Conservation (phyloP, 2,329 filamentous ascomycete genomes). For the Madurella mycetomatis region DNA sequence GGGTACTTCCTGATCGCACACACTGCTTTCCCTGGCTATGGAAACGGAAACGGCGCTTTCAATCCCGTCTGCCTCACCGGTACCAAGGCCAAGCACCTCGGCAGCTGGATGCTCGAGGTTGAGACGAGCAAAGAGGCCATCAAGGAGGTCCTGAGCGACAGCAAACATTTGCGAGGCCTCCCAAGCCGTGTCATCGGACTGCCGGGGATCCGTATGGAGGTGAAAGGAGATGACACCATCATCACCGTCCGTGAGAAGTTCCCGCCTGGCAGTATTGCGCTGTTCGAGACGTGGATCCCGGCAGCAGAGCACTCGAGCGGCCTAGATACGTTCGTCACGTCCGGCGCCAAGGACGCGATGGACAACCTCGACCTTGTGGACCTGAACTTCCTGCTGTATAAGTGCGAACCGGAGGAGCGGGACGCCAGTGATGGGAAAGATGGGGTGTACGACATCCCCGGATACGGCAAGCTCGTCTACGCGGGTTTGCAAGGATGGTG, state of each 20-base stretch:
- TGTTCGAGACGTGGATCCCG: constrained; percentile 96
- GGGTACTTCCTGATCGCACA: constrained; percentile 95
- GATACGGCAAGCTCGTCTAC: constrained; percentile 80
- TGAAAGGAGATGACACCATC: constrained; percentile 67
- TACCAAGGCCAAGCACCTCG: constrained; percentile 79
- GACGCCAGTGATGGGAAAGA: constrained; percentile 75
- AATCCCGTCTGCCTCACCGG: constrained; percentile 75
- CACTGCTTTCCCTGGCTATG: constrained; percentile 89
- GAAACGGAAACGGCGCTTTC: constrained; percentile 76
- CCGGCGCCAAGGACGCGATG: constrained; percentile 75
- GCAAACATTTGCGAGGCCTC: constrained; percentile 70
- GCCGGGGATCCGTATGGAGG: constrained; percentile 67
- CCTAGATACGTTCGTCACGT: constrained; percentile 80
- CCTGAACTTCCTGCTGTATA: constrained; percentile 87
- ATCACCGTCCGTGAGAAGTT: constrained; percentile 80
- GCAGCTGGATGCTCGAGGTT: constrained; percentile 89
- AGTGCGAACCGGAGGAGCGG: constrained; percentile 81
- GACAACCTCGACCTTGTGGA: constrained; percentile 69
- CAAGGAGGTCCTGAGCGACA: constrained; percentile 61
- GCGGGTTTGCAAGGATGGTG: constrained; percentile 98
- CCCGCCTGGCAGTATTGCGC: constrained; percentile 86
- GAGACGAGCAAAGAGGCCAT: constrained; percentile 70
- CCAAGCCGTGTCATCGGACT: constrained; percentile 75
- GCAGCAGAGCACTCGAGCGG: constrained; percentile 77
- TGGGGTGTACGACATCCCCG: constrained; percentile 85